Percentiles rank a stretch among this genome's conserved stretches.
Conservation (phyloP, 78 protist species). For the Cavenderia fasciculata region DNA sequence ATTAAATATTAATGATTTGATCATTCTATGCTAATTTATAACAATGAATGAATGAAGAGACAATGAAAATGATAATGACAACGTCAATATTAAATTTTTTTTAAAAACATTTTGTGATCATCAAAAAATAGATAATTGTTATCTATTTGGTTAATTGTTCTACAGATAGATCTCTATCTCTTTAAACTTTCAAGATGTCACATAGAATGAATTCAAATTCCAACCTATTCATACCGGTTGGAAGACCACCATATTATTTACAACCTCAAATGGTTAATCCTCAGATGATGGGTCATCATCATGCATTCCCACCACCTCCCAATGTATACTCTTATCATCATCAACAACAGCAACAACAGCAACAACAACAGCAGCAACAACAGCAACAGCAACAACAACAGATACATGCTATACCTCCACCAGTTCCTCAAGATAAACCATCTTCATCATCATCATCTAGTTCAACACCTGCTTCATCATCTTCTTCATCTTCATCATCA, state of each 20-base stretch:
- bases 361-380: background rate
- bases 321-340: background rate
- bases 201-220: constrained; percentile 1
- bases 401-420: background rate
- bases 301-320: too few relatives aligned
- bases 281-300: background rate
- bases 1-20: too few relatives aligned
- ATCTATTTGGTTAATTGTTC: too few relatives aligned
- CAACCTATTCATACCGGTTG: background rate
- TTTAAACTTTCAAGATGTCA: background rate
- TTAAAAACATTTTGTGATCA: too few relatives aligned
- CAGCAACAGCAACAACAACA: constrained; percentile 9
- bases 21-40: too few relatives aligned
- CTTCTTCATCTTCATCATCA: constrained; percentile 5
- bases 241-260: too few relatives aligned
- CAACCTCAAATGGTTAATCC: background rate
- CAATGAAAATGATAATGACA: too few relatives aligned
- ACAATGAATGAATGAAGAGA: too few relatives aligned
- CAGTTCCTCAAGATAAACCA: background rate
- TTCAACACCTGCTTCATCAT: background rate
- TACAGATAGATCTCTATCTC: too few relatives aligned
- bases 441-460: constrained; percentile 7
- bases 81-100: too few relatives aligned
- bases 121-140: too few relatives aligned
- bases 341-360: constrained; percentile 5